Evolutionary conservation across 2,329 filamentous ascomycete genomes (phyloP).

Genomic region (Alternaria infectoria): DNA sequence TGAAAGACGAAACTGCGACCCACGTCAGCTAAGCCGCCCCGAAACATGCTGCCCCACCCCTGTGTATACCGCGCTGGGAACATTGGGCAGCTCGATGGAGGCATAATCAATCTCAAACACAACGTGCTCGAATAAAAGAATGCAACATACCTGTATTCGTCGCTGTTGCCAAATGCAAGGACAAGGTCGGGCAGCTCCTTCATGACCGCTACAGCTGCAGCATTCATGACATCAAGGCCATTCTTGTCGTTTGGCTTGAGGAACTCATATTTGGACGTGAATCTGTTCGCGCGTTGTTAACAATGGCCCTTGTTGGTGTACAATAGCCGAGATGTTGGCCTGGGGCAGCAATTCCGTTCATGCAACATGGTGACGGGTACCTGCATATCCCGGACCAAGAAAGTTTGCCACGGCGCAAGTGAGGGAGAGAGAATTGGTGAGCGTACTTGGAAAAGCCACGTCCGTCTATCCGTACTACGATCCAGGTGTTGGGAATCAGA

Average conservation of each 20-base stretch:
- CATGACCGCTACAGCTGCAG: constrained; percentile 83
- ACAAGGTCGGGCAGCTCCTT: constrained; percentile 82
- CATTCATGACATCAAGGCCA: constrained; percentile 93
- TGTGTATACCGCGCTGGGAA: constrained; percentile 1
- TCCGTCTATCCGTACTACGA: constrained; percentile 92
- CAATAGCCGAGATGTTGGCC: constrained; percentile 8
- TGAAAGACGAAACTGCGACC: constrained; percentile 83
- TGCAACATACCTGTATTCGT: constrained; percentile 78
- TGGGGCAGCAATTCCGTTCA: constrained; percentile 9
- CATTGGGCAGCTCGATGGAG: not conserved
- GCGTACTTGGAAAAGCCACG: constrained; percentile 88
- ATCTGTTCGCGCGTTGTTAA: constrained; percentile 55
- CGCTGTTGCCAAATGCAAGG: constrained; percentile 90
- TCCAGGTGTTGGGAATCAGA: constrained; percentile 90
- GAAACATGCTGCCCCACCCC: constrained; percentile 17
- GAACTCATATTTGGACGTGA: constrained; percentile 83
- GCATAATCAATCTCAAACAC: constrained; percentile 24
- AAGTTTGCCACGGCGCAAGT: constrained; percentile 3
- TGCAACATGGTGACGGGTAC: constrained; percentile 21
- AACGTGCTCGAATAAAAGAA: not conserved
- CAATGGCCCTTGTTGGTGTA: not conserved
- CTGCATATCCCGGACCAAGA: constrained; percentile 20
- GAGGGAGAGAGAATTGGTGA: constrained; percentile 9
- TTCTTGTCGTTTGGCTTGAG: constrained; percentile 90
- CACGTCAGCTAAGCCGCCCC: constrained; percentile 30